Base-by-base conservation (phyloP, 2,329 filamentous ascomycete genomes). In the Venturia carpophila region DNA sequence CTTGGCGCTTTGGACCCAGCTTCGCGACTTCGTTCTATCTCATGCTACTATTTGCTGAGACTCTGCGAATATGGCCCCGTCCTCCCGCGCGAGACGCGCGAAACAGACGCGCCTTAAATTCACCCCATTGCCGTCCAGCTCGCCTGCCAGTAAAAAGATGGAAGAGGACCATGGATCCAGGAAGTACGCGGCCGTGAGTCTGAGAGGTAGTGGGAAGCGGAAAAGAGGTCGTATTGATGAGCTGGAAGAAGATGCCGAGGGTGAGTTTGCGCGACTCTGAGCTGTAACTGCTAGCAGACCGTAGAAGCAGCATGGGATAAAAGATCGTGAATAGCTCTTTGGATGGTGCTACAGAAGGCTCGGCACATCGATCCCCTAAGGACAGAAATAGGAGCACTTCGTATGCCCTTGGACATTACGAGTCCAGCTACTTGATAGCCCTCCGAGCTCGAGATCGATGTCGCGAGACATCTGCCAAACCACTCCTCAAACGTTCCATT, bases 61-160 rank as follows among this genome's bases (percentile, higher is more conserved):
- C 9, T 37, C 11, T 13, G 39, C 60, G 5, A 42, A 24, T 24
- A 61, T 61, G 60, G 42, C 60, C 15, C 39, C 10, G 17, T 42
- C 60, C 19, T 45, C 39, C 11, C 60, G 60, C n/a, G 15, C 60
- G 11, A n/a, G 21, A 39, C 49, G 63, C 37, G 47, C 43, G 11
- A 64, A 49, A 58, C 63, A 64, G 63, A 52, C 63, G 30, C 63
- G 52, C 2, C 63, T 64, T 21, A 39, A 49, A n/a, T 64, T 64
- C 52, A 56, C 37, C 37, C 63, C 63, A 21, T 13, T 64, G 37
- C 63, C 47, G 47, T 52, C 63, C n/a, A 55, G 43, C 19, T 64
- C 63, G 37, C 63, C 63, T 9, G 43, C 63, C 7, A 24, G 21
- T 11, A 52, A 47, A 9, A 42, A 41, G 24, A 49, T 49, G 15